A percentile compares a stretch with the other conserved stretches of the same genome.
Conservation (phyloP, 345 rosid genomes). For the Mangifera indica region DNA sequence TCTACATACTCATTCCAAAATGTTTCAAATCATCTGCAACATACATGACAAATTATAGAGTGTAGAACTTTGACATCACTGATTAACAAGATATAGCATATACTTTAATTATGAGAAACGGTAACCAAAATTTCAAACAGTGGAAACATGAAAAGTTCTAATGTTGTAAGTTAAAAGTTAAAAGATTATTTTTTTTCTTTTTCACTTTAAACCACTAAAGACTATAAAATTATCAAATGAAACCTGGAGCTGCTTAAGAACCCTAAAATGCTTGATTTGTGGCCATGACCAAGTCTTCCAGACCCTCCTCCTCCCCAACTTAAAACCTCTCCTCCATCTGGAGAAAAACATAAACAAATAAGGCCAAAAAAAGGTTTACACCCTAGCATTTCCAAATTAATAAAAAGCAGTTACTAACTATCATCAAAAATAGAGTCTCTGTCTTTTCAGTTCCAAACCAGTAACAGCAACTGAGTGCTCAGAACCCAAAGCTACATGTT, state of each 20-base stretch:
- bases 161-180: background rate
- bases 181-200: background rate
- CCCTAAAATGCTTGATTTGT: conserved; percentile 64
- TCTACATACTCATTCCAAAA: background rate
- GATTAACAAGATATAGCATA: background rate
- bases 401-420: conserved; percentile 5
- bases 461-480: conserved; percentile 93
- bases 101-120: background rate
- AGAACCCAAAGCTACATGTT: conserved; percentile 73
- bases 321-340: conserved; percentile 75
- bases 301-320: conserved; percentile 93
- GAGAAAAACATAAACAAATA: conserved; percentile 20
- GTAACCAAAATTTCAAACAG: background rate
- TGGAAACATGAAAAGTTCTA: background rate
- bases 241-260: conserved; percentile 71
- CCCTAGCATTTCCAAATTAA: background rate
- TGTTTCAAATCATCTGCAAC: background rate
- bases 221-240: conserved; percentile 15
- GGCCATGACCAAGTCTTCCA: conserved; percentile 93
- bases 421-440: conserved; percentile 15
- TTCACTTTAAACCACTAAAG: conserved; percentile 2
- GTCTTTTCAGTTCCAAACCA: conserved; percentile 44
- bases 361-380: conserved; percentile 10
- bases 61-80: background rate
- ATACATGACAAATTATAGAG: background rate